A percentile compares a stretch with the other conserved stretches of the same genome.
These are phyloP conservation scores for Mycena sp. DNA, from an alignment of 1,284 basidiomycete genomes.

Conservation along the genomic window DNA sequence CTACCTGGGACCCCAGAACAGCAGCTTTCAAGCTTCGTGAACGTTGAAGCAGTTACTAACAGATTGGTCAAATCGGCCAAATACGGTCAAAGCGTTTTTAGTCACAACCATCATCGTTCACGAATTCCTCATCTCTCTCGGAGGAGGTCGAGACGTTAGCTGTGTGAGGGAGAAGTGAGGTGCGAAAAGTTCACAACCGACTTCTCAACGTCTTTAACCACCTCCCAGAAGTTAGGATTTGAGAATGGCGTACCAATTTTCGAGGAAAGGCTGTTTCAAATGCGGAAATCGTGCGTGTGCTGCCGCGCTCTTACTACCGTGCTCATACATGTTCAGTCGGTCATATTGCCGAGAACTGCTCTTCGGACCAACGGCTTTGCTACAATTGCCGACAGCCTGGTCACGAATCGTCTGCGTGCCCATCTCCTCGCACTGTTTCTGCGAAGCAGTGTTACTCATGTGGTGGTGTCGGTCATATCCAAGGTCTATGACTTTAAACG, in stretches of 20 bases:
- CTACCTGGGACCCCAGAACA: too few relatives aligned
- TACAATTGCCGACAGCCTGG: constrained; percentile 91
- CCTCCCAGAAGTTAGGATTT: constrained; percentile 44
- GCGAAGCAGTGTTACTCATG: constrained; percentile 86
- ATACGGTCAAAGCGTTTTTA: constrained; percentile 14
- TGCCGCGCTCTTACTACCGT: constrained; percentile 21
- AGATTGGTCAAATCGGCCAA: too few relatives aligned
- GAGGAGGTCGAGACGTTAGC: constrained; percentile 57
- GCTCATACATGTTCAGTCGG: constrained; percentile 64
- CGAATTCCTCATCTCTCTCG: constrained; percentile 48
- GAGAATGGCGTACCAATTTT: constrained; percentile 80
- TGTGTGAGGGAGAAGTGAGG: constrained; percentile 59
- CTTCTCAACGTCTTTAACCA: background rate
- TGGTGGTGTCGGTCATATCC: constrained; percentile 79
- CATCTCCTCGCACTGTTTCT: constrained; percentile 76
- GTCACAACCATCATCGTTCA: constrained; percentile 43
- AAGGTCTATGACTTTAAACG: constrained; percentile 45
- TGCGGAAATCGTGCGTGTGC: constrained; percentile 78
- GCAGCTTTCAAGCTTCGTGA: too few relatives aligned
- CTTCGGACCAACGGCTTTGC: constrained; percentile 87
- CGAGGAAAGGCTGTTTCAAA: constrained; percentile 88
- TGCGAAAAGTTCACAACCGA: constrained; percentile 28
- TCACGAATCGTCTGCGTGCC: constrained; percentile 90
- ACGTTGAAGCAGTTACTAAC: too few relatives aligned
- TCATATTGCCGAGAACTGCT: constrained; percentile 91